phyloP scores from a whole-genome alignment of 2,329 filamentous ascomycete species.

The Trichoderma citrinoviride region DNA sequence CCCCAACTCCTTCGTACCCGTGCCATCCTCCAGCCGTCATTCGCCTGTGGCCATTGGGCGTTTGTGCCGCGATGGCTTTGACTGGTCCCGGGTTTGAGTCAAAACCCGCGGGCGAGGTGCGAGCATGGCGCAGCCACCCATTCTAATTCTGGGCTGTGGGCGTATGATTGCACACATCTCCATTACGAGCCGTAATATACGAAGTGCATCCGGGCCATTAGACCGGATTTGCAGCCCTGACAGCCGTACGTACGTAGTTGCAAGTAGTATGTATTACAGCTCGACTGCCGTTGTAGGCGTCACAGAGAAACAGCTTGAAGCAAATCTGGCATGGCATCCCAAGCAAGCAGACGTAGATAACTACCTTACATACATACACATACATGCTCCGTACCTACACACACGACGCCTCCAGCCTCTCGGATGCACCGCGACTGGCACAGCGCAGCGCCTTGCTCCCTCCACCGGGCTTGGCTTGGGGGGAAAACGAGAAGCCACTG shows the following conservation, averaged over 20 bases:
- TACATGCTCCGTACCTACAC: no score
- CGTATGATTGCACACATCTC: conserved; percentile 21
- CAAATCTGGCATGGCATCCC: no score
- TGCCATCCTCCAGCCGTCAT: not conserved
- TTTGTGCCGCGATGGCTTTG: not conserved
- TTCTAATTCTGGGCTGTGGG: conserved; percentile 38
- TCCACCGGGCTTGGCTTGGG: conserved; percentile 5
- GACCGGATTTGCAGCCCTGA: not conserved
- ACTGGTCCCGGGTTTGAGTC: conserved; percentile 17
- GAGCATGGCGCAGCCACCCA: conserved; percentile 37
- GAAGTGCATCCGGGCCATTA: conserved; percentile 8
- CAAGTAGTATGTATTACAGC: no score
- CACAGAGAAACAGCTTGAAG: conserved; percentile 6
- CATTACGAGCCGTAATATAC: conserved; percentile 16
- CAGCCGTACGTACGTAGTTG: not conserved
- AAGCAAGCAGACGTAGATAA: no score
- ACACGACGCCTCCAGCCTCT: conserved; percentile 19
- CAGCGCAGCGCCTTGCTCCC: not conserved
- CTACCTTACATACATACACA: no score
- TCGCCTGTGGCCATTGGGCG: not conserved
- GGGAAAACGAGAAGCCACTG: not conserved
- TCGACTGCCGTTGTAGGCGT: not conserved
- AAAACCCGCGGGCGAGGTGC: conserved; percentile 2
- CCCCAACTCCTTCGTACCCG: no score
- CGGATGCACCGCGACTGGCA: conserved; percentile 31